Percentiles rank a stretch among this genome's conserved stretches.
phyloP scores from a whole-genome alignment of 192 early-diverging fungal species.

The Coemansia sp. region DNA sequence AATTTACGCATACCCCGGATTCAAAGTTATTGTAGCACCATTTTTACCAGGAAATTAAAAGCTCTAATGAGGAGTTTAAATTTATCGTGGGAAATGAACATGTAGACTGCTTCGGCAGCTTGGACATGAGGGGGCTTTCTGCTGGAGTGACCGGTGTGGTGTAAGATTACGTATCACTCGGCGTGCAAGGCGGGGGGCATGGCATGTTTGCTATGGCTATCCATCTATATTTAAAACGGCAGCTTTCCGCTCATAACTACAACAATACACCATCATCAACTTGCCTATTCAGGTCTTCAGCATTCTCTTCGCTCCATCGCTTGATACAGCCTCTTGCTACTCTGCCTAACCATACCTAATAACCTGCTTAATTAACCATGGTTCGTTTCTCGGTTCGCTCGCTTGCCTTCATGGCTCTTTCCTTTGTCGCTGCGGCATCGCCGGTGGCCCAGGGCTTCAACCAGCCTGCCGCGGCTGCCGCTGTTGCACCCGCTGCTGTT shows the following conservation, averaged over 20 bases:
- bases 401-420: slow-evolving; percentile 42
- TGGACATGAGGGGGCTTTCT: neutral
- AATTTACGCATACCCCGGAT: neutral
- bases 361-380: slow-evolving; percentile 16
- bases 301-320: neutral
- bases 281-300: neutral
- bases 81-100: slow-evolving; percentile 1
- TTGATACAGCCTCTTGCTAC: slow-evolving; percentile 5
- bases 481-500: slow-evolving; percentile 13
- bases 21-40: neutral
- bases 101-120: neutral
- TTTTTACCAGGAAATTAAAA: too few species aligned
- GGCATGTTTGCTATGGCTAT: neutral
- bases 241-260: neutral
- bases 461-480: slow-evolving; percentile 10
- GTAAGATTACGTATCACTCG: neutral
- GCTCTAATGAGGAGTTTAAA: neutral
- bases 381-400: slow-evolving; percentile 44
- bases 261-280: neutral
- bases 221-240: neutral
- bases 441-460: slow-evolving; percentile 15
- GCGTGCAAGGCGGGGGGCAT: neutral
- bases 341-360: neutral
- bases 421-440: slow-evolving; percentile 40
- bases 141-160: neutral